Conservation (phyloP, 306 rosid species). For the Purshia tridentata region DNA sequence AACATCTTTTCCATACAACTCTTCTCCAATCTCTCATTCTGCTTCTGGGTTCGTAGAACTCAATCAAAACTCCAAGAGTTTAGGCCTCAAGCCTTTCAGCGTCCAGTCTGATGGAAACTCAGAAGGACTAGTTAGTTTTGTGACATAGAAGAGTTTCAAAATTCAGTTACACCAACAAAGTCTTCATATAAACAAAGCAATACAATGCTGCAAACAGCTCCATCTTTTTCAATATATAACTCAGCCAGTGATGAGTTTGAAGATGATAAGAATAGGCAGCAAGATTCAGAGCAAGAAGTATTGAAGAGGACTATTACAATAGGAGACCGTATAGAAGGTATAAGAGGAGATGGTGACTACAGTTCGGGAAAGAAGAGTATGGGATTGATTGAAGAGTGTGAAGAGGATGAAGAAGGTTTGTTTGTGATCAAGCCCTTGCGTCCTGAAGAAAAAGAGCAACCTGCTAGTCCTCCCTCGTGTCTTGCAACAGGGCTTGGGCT, state of each 20-base stretch:
- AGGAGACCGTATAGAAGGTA: constrained; percentile 32
- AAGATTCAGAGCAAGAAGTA: constrained; percentile 19
- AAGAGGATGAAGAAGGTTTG: constrained; percentile 40
- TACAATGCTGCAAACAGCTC: constrained; percentile 45
- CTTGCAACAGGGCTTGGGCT: constrained; percentile 69
- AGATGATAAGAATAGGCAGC: constrained; percentile 25
- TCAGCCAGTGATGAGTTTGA: constrained; percentile 25
- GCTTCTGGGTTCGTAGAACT: constrained; percentile 10
- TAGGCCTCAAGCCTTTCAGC: neutral
- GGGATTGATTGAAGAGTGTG: constrained; percentile 58
- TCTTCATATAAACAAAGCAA: constrained; percentile 9
- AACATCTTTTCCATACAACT: constrained; percentile 4
- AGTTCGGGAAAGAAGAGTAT: constrained; percentile 43
- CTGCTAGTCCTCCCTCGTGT: constrained; percentile 63
- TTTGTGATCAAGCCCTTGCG: constrained; percentile 26
- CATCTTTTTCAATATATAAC: constrained; percentile 60
- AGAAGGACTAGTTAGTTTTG: constrained; percentile 12
- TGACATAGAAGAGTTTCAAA: constrained; percentile 27
- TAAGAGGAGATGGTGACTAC: constrained; percentile 38
- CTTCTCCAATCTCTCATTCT: neutral
- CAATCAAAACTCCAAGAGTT: constrained; percentile 1
- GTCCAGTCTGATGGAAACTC: constrained; percentile 12
- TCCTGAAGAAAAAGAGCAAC: constrained; percentile 36
- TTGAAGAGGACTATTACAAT: constrained; percentile 36
- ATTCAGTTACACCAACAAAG: constrained; percentile 15